These are phyloP conservation scores for Gaertneriomyces sp. DNA, from an alignment of 192 early-diverging fungal species.

Conservation along the genomic window DNA sequence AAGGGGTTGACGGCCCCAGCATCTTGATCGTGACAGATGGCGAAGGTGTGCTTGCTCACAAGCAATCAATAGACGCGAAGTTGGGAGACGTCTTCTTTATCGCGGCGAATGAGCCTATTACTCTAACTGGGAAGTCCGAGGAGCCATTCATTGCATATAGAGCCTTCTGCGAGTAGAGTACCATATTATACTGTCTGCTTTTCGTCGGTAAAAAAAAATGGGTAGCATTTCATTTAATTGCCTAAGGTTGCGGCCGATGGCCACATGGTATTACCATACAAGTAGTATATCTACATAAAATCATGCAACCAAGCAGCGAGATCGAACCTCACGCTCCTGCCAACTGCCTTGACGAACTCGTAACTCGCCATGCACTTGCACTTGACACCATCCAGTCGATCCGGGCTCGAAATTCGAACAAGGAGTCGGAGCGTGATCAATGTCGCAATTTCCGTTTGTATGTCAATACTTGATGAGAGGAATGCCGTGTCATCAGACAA, in stretches of 20 bases:
- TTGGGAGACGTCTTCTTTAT: conserved; percentile 79
- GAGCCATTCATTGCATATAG: conserved; percentile 39
- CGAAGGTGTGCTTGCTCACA: conserved; percentile 37
- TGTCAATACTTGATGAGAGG: conserved; percentile 73
- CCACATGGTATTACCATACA: background rate
- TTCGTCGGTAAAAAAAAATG: background rate
- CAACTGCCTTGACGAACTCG: conserved; percentile 69
- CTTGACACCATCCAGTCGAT: conserved; percentile 77
- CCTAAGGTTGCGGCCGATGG: too few species aligned
- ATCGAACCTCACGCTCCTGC: conserved; percentile 78
- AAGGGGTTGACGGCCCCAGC: conserved; percentile 71
- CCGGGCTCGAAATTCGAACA: conserved; percentile 63
- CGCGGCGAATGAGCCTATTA: conserved; percentile 52
- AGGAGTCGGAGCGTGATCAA: conserved; percentile 75
- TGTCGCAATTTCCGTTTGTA: conserved; percentile 75
- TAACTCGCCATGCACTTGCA: conserved; percentile 87
- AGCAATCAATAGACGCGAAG: conserved; percentile 30
- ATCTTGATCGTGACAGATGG: conserved; percentile 83
- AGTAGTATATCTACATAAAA: conserved; percentile 26
- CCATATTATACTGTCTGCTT: background rate
- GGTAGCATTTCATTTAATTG: too few species aligned
- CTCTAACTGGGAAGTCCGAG: conserved; percentile 31
- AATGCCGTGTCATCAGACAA: conserved; percentile 35
- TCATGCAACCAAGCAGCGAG: conserved; percentile 66
- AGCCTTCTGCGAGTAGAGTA: conserved; percentile 43